Evolutionary conservation across 108 stramenopile species (phyloP).

Genomic region (Nitzschia palea): DNA sequence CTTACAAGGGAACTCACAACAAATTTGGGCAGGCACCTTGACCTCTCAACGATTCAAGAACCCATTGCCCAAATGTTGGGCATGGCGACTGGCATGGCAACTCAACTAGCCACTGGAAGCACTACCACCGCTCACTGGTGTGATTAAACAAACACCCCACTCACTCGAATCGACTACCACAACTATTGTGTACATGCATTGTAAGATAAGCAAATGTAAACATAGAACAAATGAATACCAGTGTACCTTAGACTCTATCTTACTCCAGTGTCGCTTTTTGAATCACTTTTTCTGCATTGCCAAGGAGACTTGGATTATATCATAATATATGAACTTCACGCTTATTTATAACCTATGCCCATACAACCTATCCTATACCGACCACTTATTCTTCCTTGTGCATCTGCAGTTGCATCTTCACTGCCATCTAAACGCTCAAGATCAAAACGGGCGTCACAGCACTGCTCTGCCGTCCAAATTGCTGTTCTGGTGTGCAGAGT

Average conservation of each 20-base stretch:
- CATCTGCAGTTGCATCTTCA: constrained; percentile 13
- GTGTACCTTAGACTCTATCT: no score
- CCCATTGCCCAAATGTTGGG: constrained; percentile 28
- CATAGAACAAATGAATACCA: no score
- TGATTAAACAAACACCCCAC: no score
- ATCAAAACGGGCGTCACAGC: constrained; percentile 36
- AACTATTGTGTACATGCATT: no score
- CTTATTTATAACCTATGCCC: constrained; percentile 29
- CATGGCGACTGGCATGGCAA: constrained; percentile 15
- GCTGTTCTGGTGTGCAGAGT: constrained; percentile 70
- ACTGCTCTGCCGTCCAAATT: constrained; percentile 53
- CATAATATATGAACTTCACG: no score
- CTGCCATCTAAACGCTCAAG: constrained; percentile 20
- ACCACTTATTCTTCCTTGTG: constrained; percentile 39
- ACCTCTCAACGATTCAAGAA: constrained; percentile 12
- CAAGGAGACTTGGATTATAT: no score
- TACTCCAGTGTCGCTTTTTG: no score
- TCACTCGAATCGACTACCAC: no score
- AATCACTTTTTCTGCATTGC: no score
- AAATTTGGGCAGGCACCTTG: constrained; percentile 15
- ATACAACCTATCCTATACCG: constrained; percentile 45
- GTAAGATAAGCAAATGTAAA: no score
- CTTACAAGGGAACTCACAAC: constrained; percentile 8
- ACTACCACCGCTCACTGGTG: no score
- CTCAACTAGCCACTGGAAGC: no score